These are phyloP conservation scores for Gyrodon lividus DNA, from an alignment of 768 basidiomycete species.

Conservation along the genomic window DNA sequence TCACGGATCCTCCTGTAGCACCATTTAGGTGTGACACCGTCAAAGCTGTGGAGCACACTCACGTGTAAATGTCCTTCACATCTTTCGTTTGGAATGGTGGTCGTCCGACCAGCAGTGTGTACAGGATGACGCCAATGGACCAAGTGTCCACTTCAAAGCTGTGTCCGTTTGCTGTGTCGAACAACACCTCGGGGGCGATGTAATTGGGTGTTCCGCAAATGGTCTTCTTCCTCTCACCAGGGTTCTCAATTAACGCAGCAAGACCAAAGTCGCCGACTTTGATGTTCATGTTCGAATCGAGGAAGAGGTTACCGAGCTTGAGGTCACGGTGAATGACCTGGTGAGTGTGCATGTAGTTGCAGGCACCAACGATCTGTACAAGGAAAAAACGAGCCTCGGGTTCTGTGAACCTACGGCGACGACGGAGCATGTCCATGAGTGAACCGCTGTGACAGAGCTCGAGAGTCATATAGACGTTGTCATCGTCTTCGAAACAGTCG, in stretches of 20 bases:
- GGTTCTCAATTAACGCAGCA: slow-evolving; percentile 93
- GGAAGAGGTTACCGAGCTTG: slow-evolving; percentile 93
- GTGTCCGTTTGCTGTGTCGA: slow-evolving; percentile 93
- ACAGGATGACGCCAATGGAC: slow-evolving; percentile 96
- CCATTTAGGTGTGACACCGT: not conserved
- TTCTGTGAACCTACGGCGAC: slow-evolving; percentile 84
- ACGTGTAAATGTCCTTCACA: slow-evolving; percentile 95
- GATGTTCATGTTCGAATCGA: slow-evolving; percentile 90
- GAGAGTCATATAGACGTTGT: slow-evolving; percentile 96
- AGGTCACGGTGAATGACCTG: slow-evolving; percentile 98
- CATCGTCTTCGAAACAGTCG: slow-evolving; percentile 93
- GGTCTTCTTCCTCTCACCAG: slow-evolving; percentile 97
- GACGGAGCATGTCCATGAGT: slow-evolving; percentile 87
- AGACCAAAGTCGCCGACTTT: slow-evolving; percentile 98
- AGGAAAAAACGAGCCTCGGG: slow-evolving; percentile 92
- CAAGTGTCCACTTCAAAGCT: slow-evolving; percentile 99
- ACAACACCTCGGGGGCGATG: slow-evolving; percentile 96
- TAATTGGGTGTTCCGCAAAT: slow-evolving; percentile 99
- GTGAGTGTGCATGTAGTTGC: slow-evolving; percentile 95
- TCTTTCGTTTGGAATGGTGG: slow-evolving; percentile 99
- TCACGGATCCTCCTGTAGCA: slow-evolving; percentile 78
- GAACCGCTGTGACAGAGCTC: slow-evolving; percentile 90
- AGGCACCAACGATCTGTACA: slow-evolving; percentile 93
- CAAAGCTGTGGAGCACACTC: slow-evolving; percentile 24
- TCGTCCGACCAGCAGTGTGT: slow-evolving; percentile 91